Percentiles rank a stretch among this genome's conserved stretches.
Evolutionary conservation across 352 stramenopile genomes (phyloP).

Genomic region (Pythium folliculosum): DNA sequence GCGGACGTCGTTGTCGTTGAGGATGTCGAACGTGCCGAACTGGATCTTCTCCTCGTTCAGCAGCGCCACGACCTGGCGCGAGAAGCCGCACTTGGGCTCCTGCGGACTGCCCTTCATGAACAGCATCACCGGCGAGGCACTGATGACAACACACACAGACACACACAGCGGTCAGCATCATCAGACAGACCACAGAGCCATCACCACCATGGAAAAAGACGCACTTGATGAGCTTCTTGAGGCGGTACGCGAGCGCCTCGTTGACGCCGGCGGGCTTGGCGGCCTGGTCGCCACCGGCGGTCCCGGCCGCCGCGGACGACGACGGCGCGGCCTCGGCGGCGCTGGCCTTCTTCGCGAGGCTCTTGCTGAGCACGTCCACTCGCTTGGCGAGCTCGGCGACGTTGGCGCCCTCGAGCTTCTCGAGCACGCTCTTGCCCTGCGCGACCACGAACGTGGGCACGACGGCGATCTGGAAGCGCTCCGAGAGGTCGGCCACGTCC

Average conservation of each 20-base stretch:
- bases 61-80: slow-evolving; percentile 91
- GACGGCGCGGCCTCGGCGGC: slow-evolving; percentile 30
- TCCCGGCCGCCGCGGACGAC: neutral
- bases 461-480: slow-evolving; percentile 89
- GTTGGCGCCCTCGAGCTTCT: slow-evolving; percentile 85
- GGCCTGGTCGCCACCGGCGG: slow-evolving; percentile 16
- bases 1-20: slow-evolving; percentile 95
- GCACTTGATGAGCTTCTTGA: slow-evolving; percentile 84
- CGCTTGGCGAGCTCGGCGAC: slow-evolving; percentile 83
- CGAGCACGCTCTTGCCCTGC: slow-evolving; percentile 71
- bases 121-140: slow-evolving; percentile 93
- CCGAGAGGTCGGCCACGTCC: slow-evolving; percentile 78
- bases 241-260: slow-evolving; percentile 68
- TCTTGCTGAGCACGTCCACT: slow-evolving; percentile 85
- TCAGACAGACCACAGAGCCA: too few relatives aligned
- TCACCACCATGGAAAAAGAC: too few relatives aligned
- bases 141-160: slow-evolving; percentile 15
- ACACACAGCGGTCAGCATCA: neutral
- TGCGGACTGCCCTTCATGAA: slow-evolving; percentile 99
- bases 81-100: slow-evolving; percentile 96
- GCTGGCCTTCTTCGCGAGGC: slow-evolving; percentile 58
- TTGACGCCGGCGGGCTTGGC: slow-evolving; percentile 40
- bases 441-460: slow-evolving; percentile 95
- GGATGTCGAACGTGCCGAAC: slow-evolving; percentile 97
- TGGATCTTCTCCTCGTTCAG: slow-evolving; percentile 92